Evolutionary conservation across 1,284 basidiomycete genomes (phyloP).

Genomic region (Acaromyces ingoldii): DNA sequence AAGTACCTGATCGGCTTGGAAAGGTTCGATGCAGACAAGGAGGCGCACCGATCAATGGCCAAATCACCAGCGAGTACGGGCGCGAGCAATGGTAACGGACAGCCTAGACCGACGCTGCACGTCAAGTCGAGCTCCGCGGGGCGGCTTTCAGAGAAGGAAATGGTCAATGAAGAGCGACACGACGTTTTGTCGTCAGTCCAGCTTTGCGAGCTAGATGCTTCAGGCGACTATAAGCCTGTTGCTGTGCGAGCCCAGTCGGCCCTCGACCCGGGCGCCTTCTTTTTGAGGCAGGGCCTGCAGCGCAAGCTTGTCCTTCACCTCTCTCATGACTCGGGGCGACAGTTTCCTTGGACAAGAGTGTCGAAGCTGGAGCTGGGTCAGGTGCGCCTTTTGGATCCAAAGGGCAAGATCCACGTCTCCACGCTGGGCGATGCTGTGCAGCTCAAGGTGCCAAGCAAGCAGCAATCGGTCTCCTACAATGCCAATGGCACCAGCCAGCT

Average conservation of each 20-base stretch:
- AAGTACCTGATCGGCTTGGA: constrained; percentile 25
- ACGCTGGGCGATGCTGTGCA: constrained; percentile 51
- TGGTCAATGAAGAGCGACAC: constrained; percentile 79
- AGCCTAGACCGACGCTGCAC: neutral
- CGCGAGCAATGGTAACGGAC: constrained; percentile 40
- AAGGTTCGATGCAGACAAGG: constrained; percentile 20
- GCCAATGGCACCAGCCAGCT: constrained; percentile 35
- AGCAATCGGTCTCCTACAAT: constrained; percentile 32
- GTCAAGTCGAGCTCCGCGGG: constrained; percentile 21
- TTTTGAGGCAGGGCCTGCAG: constrained; percentile 87
- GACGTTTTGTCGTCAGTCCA: constrained; percentile 82
- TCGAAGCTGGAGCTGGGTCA: constrained; percentile 73
- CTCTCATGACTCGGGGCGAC: constrained; percentile 79
- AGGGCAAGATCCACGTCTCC: constrained; percentile 73
- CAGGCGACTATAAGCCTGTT: constrained; percentile 77
- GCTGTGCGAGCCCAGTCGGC: constrained; percentile 72
- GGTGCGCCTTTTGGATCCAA: constrained; percentile 74
- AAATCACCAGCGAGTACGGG: constrained; percentile 64
- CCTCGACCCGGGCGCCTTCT: constrained; percentile 79
- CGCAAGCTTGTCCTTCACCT: constrained; percentile 72
- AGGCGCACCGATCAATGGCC: constrained; percentile 19
- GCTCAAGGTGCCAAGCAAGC: constrained; percentile 27
- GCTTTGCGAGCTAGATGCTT: constrained; percentile 76
- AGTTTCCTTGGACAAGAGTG: constrained; percentile 78
- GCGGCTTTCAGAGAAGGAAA: constrained; percentile 73